Conservation (phyloP, 371 early-diverging fungal species). For the Smittium mucronatum region DNA sequence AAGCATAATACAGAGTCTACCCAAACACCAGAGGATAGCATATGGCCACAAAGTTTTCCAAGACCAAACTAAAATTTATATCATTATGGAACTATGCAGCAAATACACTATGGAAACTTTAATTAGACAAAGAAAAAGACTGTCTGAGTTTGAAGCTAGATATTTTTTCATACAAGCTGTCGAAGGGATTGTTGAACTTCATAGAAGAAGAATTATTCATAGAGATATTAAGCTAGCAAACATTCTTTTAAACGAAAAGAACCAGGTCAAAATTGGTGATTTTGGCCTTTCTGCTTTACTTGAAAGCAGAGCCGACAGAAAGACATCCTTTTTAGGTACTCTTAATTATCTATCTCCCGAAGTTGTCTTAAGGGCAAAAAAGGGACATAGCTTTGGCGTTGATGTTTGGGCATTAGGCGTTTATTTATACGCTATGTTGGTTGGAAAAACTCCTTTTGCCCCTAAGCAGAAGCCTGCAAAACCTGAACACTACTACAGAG, state of each 20-base stretch:
- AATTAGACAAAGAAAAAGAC: slow-evolving; percentile 54
- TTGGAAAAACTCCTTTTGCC: slow-evolving; percentile 95
- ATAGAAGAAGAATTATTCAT: slow-evolving; percentile 75
- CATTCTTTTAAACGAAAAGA: slow-evolving; percentile 68
- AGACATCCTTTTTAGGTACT: slow-evolving; percentile 93
- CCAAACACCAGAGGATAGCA: slow-evolving; percentile 73
- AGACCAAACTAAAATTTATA: slow-evolving; percentile 76
- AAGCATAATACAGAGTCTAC: slow-evolving; percentile 26
- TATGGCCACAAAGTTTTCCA: slow-evolving; percentile 75
- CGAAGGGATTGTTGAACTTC: slow-evolving; percentile 76
- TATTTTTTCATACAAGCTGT: slow-evolving; percentile 78
- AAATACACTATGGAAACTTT: slow-evolving; percentile 81
- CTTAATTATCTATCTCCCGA: slow-evolving; percentile 99
- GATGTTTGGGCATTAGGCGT: slow-evolving; percentile 98
- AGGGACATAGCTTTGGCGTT: slow-evolving; percentile 91
- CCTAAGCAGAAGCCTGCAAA: slow-evolving; percentile 13
- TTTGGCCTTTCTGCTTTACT: slow-evolving; percentile 90
- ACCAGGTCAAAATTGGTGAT: slow-evolving; percentile 91
- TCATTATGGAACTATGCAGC: slow-evolving; percentile 91
- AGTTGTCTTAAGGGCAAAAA: slow-evolving; percentile 65
- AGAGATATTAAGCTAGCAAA: slow-evolving; percentile 97
- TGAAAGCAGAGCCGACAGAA: slow-evolving; percentile 59
- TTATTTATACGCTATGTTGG: slow-evolving; percentile 82
- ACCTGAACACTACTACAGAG: slow-evolving; percentile 26
- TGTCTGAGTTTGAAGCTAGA: slow-evolving; percentile 83